Evolutionary conservation across 768 basidiomycete genomes (phyloP).

Genomic region (Phlebiopsis flavidoalba): DNA sequence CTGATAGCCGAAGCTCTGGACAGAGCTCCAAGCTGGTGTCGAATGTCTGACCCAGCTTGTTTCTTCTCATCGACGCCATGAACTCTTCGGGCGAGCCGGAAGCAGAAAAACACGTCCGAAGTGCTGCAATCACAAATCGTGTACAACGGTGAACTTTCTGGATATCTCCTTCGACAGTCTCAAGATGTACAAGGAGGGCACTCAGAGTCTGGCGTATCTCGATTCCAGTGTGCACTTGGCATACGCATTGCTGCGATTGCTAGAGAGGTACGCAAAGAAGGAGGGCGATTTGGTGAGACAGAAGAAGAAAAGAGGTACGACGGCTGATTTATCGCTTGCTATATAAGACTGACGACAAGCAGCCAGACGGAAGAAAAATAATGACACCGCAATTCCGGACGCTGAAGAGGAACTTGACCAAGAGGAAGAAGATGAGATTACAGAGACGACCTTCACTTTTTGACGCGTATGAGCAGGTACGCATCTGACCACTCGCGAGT

Average conservation of each 20-base stretch:
- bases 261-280: slow-evolving; percentile 84
- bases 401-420: slow-evolving; percentile 63
- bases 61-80: slow-evolving; percentile 84
- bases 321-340: neutral
- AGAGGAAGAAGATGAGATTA: slow-evolving; percentile 55
- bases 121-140: slow-evolving; percentile 86
- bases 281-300: slow-evolving; percentile 63
- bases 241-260: slow-evolving; percentile 80
- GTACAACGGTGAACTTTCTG: slow-evolving; percentile 91
- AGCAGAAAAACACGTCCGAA: slow-evolving; percentile 53
- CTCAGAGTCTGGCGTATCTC: slow-evolving; percentile 76
- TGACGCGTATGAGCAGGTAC: slow-evolving; percentile 83
- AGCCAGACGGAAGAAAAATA: slow-evolving; percentile 27
- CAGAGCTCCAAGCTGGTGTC: slow-evolving; percentile 89
- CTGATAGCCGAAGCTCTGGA: slow-evolving; percentile 85
- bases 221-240: slow-evolving; percentile 82
- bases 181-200: slow-evolving; percentile 72
- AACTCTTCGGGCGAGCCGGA: slow-evolving; percentile 41
- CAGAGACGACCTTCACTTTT: slow-evolving; percentile 92
- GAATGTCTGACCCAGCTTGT: slow-evolving; percentile 92
- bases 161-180: slow-evolving; percentile 82
- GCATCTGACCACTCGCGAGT: slow-evolving; percentile 15
- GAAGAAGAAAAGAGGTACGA: slow-evolving; percentile 37
- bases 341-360: neutral
- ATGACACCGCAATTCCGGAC: slow-evolving; percentile 64